Base-by-base conservation (phyloP, 2,329 filamentous ascomycete genomes). In the Neonectria magnoliae region DNA sequence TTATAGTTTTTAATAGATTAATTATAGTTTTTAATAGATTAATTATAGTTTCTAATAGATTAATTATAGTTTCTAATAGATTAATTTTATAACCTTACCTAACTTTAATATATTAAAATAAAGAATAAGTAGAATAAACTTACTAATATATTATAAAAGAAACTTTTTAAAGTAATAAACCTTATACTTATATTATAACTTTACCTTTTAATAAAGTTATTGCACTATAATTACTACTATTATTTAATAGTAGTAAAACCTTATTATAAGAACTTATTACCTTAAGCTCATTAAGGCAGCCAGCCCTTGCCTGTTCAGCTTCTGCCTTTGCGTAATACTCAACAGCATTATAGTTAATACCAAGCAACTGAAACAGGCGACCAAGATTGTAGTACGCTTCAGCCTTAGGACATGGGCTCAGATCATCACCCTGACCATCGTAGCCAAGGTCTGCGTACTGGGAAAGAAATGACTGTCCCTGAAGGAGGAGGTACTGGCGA, bases 401-500 rank as follows among this genome's bases (percentile, higher is more conserved):
- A 1, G 78, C 75, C 53, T 70, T 65, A 2, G 70, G 68, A 9
- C 59, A 53, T 5, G 16, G 20, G 10, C 10, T 41, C 13, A 44
- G 42, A n/a, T 58, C 29, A n/a, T 58, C 29, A 4, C 45, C 54
- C 18, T 38, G 4, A 4, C 44, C 8, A 3, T 54, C 22, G 22
- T 61, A 38, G 1, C 64, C 62, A 6, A 66, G 62, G 8, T 76
- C 69, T 8, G 73, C 71, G 41, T 81, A 81, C n/a, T 74, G 71
- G 5, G 73, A 88, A 62, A 98, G 80, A 73, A 97, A 98, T 0
- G 90, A 84, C 55, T 98, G 85, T 0, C 94, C 96, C 77, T 98
- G 94, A 68, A 93, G 85, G 45, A 98, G 89, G 44, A 94, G 88
- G 75, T 93, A 95, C 76, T 98, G 95, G 2, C 96, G 85, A 76